phyloP scores from a whole-genome alignment of 129 eudicot species.

The Saposhnikovia divaricata region DNA sequence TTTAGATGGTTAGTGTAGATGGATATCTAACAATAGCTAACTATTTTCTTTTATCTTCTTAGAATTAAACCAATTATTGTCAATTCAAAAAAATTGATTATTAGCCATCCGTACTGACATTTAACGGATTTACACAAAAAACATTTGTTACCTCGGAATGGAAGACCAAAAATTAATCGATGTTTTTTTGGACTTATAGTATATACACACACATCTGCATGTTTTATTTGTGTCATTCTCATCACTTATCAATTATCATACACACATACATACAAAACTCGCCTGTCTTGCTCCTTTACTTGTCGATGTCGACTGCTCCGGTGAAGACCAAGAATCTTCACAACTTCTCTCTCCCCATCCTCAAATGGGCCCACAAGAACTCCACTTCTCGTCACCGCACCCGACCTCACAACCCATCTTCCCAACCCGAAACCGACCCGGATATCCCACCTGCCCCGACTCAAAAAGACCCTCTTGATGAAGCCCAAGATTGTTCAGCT shows the following conservation, averaged over 20 bases:
- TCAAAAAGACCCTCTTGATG: conserved; percentile 14
- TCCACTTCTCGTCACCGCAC: conserved; percentile 29
- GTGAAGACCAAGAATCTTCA: conserved; percentile 66
- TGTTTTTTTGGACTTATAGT: too few relatives aligned
- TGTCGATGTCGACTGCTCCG: conserved; percentile 26
- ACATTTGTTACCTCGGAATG: too few relatives aligned
- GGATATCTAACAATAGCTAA: too few relatives aligned
- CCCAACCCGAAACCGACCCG: conserved; percentile 7
- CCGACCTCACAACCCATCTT: conserved; percentile 13
- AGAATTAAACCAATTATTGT: too few relatives aligned
- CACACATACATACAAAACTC: background rate
- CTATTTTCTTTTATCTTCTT: too few relatives aligned
- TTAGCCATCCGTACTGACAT: too few relatives aligned
- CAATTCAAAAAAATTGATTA: too few relatives aligned
- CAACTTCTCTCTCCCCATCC: conserved; percentile 56
- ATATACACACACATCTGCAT: background rate
- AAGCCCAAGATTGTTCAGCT: conserved; percentile 22
- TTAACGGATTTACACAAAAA: too few relatives aligned
- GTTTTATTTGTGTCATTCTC: background rate
- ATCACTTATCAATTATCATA: background rate
- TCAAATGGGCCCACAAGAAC: conserved; percentile 52
- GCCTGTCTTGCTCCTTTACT: background rate
- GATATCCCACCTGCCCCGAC: conserved; percentile 14
- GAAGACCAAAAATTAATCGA: too few relatives aligned
- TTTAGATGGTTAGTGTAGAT: too few relatives aligned